phyloP scores from a whole-genome alignment of 2,329 filamentous ascomycete species.

The Incumbomyces delicatus region DNA sequence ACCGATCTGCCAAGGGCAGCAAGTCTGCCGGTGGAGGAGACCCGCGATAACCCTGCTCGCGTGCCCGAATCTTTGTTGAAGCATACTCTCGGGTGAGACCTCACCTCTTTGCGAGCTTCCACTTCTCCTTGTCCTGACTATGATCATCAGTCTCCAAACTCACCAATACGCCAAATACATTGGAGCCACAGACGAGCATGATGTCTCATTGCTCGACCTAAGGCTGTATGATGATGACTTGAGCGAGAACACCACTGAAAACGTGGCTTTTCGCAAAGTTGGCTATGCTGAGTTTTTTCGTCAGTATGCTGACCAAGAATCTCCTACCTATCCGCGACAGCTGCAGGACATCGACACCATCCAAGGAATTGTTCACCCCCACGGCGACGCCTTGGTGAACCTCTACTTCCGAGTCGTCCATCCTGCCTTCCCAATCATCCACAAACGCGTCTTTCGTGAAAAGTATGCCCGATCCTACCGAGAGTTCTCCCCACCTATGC shows the following conservation, averaged over 20 bases:
- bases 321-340: constrained; percentile 18
- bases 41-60: constrained; percentile 4
- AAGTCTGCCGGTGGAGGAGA: background rate
- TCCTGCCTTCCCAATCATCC: constrained; percentile 70
- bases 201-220: constrained; percentile 20
- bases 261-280: constrained; percentile 21
- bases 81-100: constrained; percentile 19
- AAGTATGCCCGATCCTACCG: constrained; percentile 64
- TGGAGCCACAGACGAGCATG: constrained; percentile 22
- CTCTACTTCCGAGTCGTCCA: constrained; percentile 75
- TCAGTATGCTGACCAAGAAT: constrained; percentile 19
- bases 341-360: constrained; percentile 31
- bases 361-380: constrained; percentile 63
- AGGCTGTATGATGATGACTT: constrained; percentile 20
- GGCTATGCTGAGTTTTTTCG: constrained; percentile 20
- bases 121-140: constrained; percentile 14
- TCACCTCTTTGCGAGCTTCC: background rate
- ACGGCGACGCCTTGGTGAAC: constrained; percentile 68
- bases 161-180: constrained; percentile 22
- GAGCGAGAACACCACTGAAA: constrained; percentile 17
- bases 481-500: constrained; percentile 64
- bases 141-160: constrained; percentile 19
- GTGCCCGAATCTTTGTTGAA: constrained; percentile 15
- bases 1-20: background rate
- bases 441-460: constrained; percentile 70